These are phyloP conservation scores for Cryphonectria parasitica DNA, from an alignment of 2,329 filamentous ascomycete species.

Conservation along the genomic window DNA sequence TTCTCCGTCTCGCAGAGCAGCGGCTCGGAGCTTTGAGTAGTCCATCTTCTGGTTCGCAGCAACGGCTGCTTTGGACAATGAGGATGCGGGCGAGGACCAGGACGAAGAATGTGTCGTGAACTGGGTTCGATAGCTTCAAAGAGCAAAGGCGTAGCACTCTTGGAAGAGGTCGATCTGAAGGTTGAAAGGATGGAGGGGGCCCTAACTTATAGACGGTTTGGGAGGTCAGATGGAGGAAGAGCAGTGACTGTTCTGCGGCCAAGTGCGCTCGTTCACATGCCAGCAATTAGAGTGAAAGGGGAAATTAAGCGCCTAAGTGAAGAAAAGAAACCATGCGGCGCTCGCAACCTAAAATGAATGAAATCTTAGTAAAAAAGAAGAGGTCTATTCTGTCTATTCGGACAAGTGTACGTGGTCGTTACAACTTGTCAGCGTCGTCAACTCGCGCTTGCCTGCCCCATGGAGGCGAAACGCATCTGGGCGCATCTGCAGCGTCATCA, in stretches of 20 bases:
- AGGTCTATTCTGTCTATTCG: neutral
- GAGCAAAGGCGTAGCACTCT: neutral
- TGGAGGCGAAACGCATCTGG: slow-evolving; percentile 16
- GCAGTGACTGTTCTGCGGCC: slow-evolving; percentile 3
- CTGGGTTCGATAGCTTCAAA: neutral
- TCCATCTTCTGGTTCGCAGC: slow-evolving; percentile 56
- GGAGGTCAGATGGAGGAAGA: neutral
- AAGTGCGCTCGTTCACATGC: slow-evolving; percentile 7
- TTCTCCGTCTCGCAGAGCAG: slow-evolving; percentile 81
- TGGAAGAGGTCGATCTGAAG: too few relatives aligned
- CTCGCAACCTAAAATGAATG: too few relatives aligned
- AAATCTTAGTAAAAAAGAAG: neutral
- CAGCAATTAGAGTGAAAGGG: neutral
- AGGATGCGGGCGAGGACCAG: neutral
- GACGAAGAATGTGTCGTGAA: neutral
- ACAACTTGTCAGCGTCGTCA: slow-evolving; percentile 15
- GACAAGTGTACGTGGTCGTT: slow-evolving; percentile 5
- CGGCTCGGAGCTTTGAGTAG: slow-evolving; percentile 78
- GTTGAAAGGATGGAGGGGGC: neutral
- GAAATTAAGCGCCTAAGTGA: neutral
- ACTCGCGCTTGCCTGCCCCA: slow-evolving; percentile 2
- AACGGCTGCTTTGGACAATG: slow-evolving; percentile 19
- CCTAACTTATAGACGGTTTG: neutral
- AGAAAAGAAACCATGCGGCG: neutral
- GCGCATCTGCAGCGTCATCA: slow-evolving; percentile 8